phyloP scores from a whole-genome alignment of 768 basidiomycete genomes.

The Tricholoma hemisulphureum region DNA sequence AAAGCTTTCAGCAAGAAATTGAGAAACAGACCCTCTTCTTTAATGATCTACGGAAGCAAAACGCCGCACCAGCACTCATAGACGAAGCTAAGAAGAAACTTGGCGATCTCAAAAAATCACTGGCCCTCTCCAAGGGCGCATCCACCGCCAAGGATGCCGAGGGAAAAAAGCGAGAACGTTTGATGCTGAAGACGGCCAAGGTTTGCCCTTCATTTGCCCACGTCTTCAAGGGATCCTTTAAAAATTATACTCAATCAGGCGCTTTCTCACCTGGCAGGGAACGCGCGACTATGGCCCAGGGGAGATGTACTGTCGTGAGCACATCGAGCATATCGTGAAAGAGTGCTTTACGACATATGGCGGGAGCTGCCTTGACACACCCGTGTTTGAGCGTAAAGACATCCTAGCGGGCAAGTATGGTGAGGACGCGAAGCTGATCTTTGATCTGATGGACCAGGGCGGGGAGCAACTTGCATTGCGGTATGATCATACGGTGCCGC shows the following conservation, averaged over 20 bases:
- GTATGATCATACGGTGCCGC: constrained; percentile 96
- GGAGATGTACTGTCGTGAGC: constrained; percentile 89
- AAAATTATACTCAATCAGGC: constrained; percentile 15
- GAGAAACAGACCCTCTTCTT: constrained; percentile 53
- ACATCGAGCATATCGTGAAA: constrained; percentile 86
- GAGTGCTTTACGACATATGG: constrained; percentile 87
- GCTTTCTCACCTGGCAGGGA: constrained; percentile 50
- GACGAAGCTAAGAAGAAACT: constrained; percentile 69
- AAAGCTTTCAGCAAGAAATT: constrained; percentile 54
- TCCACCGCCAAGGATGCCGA: constrained; percentile 40
- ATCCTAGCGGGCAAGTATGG: constrained; percentile 96
- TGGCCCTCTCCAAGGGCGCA: constrained; percentile 43
- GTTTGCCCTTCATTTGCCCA: constrained; percentile 38
- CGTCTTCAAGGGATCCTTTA: constrained; percentile 4
- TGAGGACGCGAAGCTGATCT: constrained; percentile 96
- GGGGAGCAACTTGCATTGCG: constrained; percentile 93
- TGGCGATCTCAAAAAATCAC: constrained; percentile 62
- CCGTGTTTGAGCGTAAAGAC: constrained; percentile 97
- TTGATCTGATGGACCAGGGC: constrained; percentile 96
- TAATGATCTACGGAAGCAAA: constrained; percentile 58
- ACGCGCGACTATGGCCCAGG: constrained; percentile 92
- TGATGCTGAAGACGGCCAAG: constrained; percentile 93
- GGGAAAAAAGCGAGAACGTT: constrained; percentile 56
- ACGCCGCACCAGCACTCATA: constrained; percentile 47
- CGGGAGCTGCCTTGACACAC: constrained; percentile 91